Evolutionary conservation across 2,329 filamentous ascomycete species (phyloP).

Genomic region (Diaporthe caulivora): DNA sequence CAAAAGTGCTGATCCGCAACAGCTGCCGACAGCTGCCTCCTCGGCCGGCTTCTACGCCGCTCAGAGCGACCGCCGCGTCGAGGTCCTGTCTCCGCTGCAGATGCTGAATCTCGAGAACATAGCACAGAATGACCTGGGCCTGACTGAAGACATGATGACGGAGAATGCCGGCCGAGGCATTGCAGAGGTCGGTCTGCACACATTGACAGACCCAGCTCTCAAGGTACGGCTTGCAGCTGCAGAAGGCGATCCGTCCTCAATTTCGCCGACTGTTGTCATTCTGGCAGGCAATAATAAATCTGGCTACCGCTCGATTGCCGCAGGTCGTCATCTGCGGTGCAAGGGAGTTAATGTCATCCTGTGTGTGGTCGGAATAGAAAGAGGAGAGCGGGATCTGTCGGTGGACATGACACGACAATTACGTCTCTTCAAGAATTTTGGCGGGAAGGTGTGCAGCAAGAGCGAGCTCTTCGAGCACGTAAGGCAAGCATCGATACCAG

Average conservation of each 20-base stretch:
- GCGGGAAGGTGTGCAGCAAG: slow-evolving; percentile 77
- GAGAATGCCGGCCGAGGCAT: slow-evolving; percentile 93
- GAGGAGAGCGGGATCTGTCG: slow-evolving; percentile 81
- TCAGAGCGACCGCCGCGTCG: slow-evolving; percentile 68
- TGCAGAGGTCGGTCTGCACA: slow-evolving; percentile 82
- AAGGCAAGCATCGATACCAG: slow-evolving; percentile 58
- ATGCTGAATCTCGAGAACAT: slow-evolving; percentile 95
- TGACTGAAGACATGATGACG: slow-evolving; percentile 90
- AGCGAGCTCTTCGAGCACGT: slow-evolving; percentile 72
- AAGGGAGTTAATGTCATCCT: slow-evolving; percentile 85
- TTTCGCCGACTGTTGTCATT: slow-evolving; percentile 69
- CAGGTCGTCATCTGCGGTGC: slow-evolving; percentile 87
- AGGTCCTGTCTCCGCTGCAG: slow-evolving; percentile 79
- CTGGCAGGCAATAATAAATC: slow-evolving; percentile 97
- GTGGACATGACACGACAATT: slow-evolving; percentile 86
- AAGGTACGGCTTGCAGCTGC: slow-evolving; percentile 64
- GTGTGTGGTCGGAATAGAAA: slow-evolving; percentile 86
- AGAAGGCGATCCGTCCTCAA: slow-evolving; percentile 41
- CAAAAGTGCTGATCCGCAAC: slow-evolving; percentile 52
- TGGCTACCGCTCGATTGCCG: slow-evolving; percentile 85
- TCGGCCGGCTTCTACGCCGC: slow-evolving; percentile 64
- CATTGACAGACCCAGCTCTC: slow-evolving; percentile 73
- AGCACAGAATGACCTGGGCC: slow-evolving; percentile 85
- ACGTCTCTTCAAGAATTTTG: slow-evolving; percentile 85
- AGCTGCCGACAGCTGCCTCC: slow-evolving; percentile 49